Evolutionary conservation across 2,329 filamentous ascomycete species (phyloP).

Genomic region (Drechmeria coniospora): DNA sequence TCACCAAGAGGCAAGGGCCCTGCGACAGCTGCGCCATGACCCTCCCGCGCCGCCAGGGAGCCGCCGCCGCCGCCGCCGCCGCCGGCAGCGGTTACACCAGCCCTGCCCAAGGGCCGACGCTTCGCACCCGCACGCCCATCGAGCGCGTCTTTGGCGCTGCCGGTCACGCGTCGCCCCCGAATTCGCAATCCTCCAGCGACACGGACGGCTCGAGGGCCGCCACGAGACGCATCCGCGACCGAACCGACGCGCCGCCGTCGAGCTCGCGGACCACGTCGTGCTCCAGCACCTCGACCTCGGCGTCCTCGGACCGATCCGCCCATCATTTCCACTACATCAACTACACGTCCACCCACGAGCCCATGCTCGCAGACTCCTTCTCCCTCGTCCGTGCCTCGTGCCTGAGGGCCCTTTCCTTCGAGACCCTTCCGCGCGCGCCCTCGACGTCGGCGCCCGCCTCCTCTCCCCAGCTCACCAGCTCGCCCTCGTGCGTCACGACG

Average conservation of each 20-base stretch:
- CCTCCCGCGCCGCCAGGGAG: conserved; percentile 28
- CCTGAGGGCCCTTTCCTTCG: conserved; percentile 49
- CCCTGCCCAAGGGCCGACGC: conserved; percentile 35
- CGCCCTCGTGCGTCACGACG: conserved; percentile 37
- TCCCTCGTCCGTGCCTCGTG: conserved; percentile 52
- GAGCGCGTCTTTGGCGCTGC: conserved; percentile 38
- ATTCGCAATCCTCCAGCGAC: conserved; percentile 35
- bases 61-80: conserved; percentile 10
- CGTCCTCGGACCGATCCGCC: conserved; percentile 25
- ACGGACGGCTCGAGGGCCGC: conserved; percentile 35
- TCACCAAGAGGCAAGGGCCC: conserved; percentile 45
- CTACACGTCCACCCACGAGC: conserved; percentile 54
- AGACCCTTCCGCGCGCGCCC: conserved; percentile 45
- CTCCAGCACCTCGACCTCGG: conserved; percentile 39
- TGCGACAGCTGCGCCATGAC: conserved; percentile 57
- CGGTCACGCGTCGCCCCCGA: conserved; percentile 33
- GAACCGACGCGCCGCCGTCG: conserved; percentile 28
- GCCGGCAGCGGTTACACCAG: conserved; percentile 14
- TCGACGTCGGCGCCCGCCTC: conserved; percentile 23
- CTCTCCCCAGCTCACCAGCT: conserved; percentile 19
- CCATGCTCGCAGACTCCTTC: conserved; percentile 44
- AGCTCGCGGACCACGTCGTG: conserved; percentile 30
- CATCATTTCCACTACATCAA: conserved; percentile 50
- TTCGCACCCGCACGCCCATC: conserved; percentile 45
- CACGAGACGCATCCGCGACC: conserved; percentile 19